These are phyloP conservation scores for Capsicum chinense DNA, from an alignment of 257 asterid species.

Conservation along the genomic window DNA sequence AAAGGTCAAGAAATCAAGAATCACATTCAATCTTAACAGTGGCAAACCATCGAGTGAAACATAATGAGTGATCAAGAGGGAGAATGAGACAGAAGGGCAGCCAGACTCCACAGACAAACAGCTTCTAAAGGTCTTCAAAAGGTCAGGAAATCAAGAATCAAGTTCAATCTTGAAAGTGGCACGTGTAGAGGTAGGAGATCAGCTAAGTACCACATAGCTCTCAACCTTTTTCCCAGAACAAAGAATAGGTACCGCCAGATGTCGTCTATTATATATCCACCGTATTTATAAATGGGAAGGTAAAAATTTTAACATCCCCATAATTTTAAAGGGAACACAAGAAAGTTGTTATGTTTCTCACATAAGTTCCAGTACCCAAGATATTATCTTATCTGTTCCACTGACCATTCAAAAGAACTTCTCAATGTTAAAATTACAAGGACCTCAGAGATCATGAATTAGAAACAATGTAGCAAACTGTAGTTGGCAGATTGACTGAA, in stretches of 20 bases:
- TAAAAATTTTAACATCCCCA: neutral
- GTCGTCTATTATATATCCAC: neutral
- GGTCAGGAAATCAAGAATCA: neutral
- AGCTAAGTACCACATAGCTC: conserved; percentile 25
- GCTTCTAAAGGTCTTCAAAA: conserved; percentile 7
- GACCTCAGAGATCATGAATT: neutral
- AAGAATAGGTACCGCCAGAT: neutral
- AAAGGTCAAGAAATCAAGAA: neutral
- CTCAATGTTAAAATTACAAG: neutral
- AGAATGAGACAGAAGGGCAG: conserved; percentile 12
- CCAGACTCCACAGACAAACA: neutral
- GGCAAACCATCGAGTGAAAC: conserved; percentile 14
- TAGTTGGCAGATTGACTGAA: conserved; percentile 10
- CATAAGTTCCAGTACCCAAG: neutral
- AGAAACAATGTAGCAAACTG: neutral
- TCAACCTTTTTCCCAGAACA: neutral
- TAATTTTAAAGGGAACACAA: neutral
- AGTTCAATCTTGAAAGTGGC: conserved; percentile 9
- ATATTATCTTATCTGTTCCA: neutral
- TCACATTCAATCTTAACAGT: conserved; percentile 23
- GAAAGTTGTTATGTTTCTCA: neutral
- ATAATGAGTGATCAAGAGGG: neutral
- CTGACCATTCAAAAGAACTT: conserved; percentile 14
- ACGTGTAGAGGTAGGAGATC: conserved; percentile 7
- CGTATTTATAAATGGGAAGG: neutral